phyloP scores from a whole-genome alignment of 1,284 basidiomycete species.

The Anthracocystis panici-leucophaei region DNA sequence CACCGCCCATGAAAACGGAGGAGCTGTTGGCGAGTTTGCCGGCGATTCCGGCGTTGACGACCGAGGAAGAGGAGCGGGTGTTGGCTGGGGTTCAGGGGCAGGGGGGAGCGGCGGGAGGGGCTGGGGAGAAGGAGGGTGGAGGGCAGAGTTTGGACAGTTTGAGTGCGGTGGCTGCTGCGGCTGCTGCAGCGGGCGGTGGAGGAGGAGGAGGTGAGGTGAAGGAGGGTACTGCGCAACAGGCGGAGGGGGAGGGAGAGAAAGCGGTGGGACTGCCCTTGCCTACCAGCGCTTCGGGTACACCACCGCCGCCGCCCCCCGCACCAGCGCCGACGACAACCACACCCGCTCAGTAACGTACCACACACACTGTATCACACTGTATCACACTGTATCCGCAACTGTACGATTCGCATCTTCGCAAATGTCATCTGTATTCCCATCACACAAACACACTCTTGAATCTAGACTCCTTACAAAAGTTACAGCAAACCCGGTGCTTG shows the following conservation, averaged over 20 bases:
- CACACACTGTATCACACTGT: no score
- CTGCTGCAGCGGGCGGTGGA: constrained; percentile 14
- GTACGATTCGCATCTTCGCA: no score
- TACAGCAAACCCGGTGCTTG: constrained; percentile 30
- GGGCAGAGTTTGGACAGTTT: constrained; percentile 54
- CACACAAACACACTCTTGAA: constrained; percentile 10
- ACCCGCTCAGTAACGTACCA: no score
- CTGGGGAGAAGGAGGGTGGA: constrained; percentile 3
- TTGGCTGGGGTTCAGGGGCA: constrained; percentile 8
- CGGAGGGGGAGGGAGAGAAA: no score
- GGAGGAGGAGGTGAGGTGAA: background rate
- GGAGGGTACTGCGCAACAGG: background rate
- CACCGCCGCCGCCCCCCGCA: background rate
- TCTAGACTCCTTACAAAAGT: constrained; percentile 38
- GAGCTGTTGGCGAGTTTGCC: constrained; percentile 32
- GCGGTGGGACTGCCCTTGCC: constrained; percentile 3
- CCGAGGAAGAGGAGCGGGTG: constrained; percentile 32
- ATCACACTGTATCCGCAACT: no score
- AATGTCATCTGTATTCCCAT: background rate
- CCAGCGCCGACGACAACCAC: no score
- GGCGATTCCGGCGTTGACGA: constrained; percentile 33
- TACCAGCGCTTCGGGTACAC: background rate
- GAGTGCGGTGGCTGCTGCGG: constrained; percentile 59
- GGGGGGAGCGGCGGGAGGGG: background rate
- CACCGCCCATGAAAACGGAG: constrained; percentile 42